Conservation (phyloP, 495 filamentous ascomycete genomes). For the Neurospora discreta region DNA sequence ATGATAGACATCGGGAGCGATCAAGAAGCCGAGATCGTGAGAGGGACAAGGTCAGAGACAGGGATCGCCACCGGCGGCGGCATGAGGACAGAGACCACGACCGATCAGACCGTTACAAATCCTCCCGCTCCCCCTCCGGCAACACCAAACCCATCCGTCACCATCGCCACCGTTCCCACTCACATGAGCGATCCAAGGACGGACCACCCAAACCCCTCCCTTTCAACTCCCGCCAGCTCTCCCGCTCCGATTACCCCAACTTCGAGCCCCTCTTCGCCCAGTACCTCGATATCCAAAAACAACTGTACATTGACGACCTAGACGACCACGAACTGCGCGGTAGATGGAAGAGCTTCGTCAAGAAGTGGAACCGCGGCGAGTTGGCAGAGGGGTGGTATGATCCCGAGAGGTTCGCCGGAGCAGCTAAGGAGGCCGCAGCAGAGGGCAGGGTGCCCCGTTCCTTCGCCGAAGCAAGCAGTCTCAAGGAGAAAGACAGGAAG, state of each 20-base stretch:
- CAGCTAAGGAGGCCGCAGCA: slow-evolving; percentile 7
- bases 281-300: slow-evolving; percentile 88
- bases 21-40: background rate
- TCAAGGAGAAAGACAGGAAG: background rate
- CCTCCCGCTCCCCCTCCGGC: background rate
- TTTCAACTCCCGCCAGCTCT: slow-evolving; percentile 50
- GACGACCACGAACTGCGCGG: slow-evolving; percentile 61
- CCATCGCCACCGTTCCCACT: slow-evolving; percentile 1
- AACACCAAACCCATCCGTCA: slow-evolving; percentile 1
- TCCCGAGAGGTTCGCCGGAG: slow-evolving; percentile 48
- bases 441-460: background rate
- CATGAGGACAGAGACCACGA: background rate
- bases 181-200: background rate
- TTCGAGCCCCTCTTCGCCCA: slow-evolving; percentile 67
- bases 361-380: slow-evolving; percentile 92
- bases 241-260: slow-evolving; percentile 48
- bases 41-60: background rate
- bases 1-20: background rate
- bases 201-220: slow-evolving; percentile 41
- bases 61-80: background rate
- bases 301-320: slow-evolving; percentile 50
- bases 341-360: slow-evolving; percentile 85
- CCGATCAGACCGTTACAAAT: slow-evolving; percentile 1
- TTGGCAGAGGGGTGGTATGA: slow-evolving; percentile 93
- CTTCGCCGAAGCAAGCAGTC: background rate